Base-by-base conservation (phyloP, 179 eudicot species). In the Sideroxylon spinosum region DNA sequence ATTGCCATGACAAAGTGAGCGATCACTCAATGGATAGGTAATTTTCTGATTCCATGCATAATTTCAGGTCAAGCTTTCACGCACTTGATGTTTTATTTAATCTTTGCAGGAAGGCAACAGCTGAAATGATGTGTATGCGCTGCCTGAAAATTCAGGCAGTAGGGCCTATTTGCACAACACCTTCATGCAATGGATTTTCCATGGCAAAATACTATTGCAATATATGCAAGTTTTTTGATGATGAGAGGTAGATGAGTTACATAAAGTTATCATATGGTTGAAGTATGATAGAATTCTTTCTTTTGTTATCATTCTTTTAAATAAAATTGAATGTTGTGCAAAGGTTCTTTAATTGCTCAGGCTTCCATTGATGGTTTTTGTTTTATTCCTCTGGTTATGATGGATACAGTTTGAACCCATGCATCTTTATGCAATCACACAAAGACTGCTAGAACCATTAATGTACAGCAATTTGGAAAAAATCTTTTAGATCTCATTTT, bases 11-110 rank as follows among this genome's bases (percentile, higher is more conserved):
- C 83, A 91, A 92, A 86, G 93, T 94, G 77, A 94, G 98, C 80
- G 98, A 94, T 85, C 98, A 94, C 81, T 87, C 98, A 28, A 94
- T 94, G 97, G 97, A 94, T 70, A 90, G 98, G 98, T 94, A 84
- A 82, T 77, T 52, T 75, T 20, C 66, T 50, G 69, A 50, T 50
- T 7, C 16, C 22, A 2, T 61, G 16, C 19, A 28, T 68, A 23
- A 23, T 22, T 22, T 78, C 12, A 23, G 16, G 8, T 46, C 57
- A 25, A 32, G 26, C 9, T 68, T 53, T 16, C 10, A 0, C 71
- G 19, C 60, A 13, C 68, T 62, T 16, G n/a, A 32, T 55, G 57
- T 46, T 28, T 57, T 60, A 71, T 29, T 63, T 37, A 62, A 53
- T 73, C 48, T 76, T 61, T 78, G 68, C 90, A 94, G 98, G 90